A percentile compares a stretch with the other conserved stretches of the same genome.
phyloP scores from a whole-genome alignment of 768 basidiomycete genomes.

The Podaxis pistillaris region DNA sequence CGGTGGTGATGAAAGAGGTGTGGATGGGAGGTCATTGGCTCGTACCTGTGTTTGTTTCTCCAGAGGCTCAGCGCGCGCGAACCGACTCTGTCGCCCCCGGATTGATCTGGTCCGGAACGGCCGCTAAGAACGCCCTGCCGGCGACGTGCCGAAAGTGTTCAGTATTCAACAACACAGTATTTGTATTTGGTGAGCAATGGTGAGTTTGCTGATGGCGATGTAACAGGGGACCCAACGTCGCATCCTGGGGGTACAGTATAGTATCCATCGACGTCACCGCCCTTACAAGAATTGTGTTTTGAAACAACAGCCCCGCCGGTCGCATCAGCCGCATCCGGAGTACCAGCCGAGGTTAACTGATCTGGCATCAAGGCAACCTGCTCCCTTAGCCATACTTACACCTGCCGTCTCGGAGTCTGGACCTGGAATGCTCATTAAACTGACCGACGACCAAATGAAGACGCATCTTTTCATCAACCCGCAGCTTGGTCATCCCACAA shows the following conservation, averaged over 20 bases:
- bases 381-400: background rate
- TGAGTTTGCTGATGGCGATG: conserved; percentile 9
- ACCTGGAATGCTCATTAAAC: background rate
- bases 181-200: background rate
- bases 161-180: background rate
- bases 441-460: background rate
- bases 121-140: too few relatives aligned
- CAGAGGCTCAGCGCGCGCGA: background rate
- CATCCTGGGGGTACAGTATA: background rate
- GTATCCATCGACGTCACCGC: background rate
- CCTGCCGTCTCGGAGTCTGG: background rate
- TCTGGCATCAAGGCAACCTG: background rate
- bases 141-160: background rate
- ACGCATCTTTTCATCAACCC: background rate
- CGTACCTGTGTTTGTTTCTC: background rate
- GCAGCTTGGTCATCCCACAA: background rate
- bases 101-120: background rate
- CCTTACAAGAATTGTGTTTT: background rate
- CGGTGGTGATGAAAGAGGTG: background rate
- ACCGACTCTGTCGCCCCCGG: background rate
- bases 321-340: background rate
- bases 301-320: background rate
- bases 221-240: background rate
- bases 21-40: background rate
- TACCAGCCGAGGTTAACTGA: background rate